These are phyloP conservation scores for Yamadazyma diddensiae DNA, from an alignment of 1,139 yeast species.

Conservation along the genomic window DNA sequence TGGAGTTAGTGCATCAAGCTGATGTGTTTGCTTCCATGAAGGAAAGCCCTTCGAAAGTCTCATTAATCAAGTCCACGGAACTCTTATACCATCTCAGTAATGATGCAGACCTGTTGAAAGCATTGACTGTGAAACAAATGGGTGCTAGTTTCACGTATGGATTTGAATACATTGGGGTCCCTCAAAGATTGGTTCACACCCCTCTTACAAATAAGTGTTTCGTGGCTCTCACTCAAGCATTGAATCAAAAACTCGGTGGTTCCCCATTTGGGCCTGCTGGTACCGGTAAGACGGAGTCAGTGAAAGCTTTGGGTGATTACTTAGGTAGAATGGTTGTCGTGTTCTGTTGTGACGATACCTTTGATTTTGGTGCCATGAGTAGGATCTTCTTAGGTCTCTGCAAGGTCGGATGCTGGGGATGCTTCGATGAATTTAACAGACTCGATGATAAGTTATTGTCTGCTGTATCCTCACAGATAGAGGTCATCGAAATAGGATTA, in stretches of 20 bases:
- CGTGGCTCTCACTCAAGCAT: constrained; percentile 70
- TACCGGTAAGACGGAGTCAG: constrained; percentile 92
- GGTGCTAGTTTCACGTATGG: constrained; percentile 60
- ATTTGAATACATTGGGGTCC: constrained; percentile 77
- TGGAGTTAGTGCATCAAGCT: constrained; percentile 66
- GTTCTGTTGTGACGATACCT: constrained; percentile 87
- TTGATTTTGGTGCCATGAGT: constrained; percentile 79
- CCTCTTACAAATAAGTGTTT: constrained; percentile 68
- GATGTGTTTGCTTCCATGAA: constrained; percentile 28
- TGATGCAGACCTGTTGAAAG: constrained; percentile 21
- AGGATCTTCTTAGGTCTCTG: constrained; percentile 81
- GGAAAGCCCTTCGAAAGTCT: neutral
- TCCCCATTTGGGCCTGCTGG: constrained; percentile 98
- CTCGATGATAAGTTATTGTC: constrained; percentile 70
- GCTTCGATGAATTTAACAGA: constrained; percentile 94
- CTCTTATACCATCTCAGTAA: constrained; percentile 48
- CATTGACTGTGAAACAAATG: constrained; percentile 54
- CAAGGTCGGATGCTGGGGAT: constrained; percentile 90
- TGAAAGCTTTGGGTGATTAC: constrained; percentile 79
- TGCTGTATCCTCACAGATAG: constrained; percentile 83
- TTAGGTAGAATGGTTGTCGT: constrained; percentile 82
- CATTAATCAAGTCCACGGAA: constrained; percentile 21
- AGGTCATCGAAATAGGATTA: constrained; percentile 61
- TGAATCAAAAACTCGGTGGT: constrained; percentile 77
- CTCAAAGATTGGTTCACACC: constrained; percentile 74